Conservation (phyloP, 2,329 filamentous ascomycete genomes). For the Penicillium hesseltinei region DNA sequence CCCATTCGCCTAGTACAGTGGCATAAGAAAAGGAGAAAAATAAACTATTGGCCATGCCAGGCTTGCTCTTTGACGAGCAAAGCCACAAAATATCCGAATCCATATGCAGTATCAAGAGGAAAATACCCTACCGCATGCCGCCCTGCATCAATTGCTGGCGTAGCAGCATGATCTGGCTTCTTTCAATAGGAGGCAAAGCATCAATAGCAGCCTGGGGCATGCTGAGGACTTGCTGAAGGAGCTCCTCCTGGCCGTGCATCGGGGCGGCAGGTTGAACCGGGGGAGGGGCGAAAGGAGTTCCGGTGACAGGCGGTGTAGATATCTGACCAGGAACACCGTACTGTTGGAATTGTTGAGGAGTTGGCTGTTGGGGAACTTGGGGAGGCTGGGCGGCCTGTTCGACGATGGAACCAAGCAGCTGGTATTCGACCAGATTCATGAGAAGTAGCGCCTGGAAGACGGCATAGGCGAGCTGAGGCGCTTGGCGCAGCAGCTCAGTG, state of each 20-base stretch:
- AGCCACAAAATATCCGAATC: background rate
- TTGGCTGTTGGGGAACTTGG: constrained; percentile 39
- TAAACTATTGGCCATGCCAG: background rate
- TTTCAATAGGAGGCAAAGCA: constrained; percentile 69
- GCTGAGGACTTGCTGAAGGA: constrained; percentile 77
- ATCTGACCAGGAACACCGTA: constrained; percentile 46
- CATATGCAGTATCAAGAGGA: background rate
- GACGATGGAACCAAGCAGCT: constrained; percentile 76
- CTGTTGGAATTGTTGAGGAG: constrained; percentile 36
- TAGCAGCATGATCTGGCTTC: constrained; percentile 75
- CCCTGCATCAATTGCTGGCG: constrained; percentile 60
- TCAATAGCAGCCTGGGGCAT: constrained; percentile 80
- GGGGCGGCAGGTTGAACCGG: constrained; percentile 43
- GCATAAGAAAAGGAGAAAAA: constrained; percentile 1
- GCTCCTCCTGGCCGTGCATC: constrained; percentile 63
- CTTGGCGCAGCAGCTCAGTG: constrained; percentile 80
- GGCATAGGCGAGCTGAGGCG: constrained; percentile 89
- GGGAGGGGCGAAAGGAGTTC: constrained; percentile 44
- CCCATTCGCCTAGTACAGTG: constrained; percentile 14
- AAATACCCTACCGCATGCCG: constrained; percentile 32
- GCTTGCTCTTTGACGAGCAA: background rate
- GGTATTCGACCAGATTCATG: constrained; percentile 86
- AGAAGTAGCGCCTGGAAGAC: constrained; percentile 92
- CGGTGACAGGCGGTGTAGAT: constrained; percentile 53
- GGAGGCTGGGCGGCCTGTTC: constrained; percentile 55